phyloP scores from a whole-genome alignment of 2,329 filamentous ascomycete genomes.

The Calonectria pseudoturangicola region DNA sequence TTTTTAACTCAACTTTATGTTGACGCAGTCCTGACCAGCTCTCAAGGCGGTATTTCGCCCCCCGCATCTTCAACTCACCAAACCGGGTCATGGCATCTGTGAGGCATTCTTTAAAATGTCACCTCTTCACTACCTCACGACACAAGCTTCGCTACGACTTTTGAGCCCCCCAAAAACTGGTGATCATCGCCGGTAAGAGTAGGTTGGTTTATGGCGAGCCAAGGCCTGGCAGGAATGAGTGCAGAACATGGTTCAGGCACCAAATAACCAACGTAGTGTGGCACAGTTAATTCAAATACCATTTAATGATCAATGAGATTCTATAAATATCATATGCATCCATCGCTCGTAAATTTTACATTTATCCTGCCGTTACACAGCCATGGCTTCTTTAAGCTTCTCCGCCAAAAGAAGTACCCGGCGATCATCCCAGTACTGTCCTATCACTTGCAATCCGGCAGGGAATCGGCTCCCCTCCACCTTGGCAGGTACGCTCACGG shows the following conservation, averaged over 20 bases:
- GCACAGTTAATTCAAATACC: slow-evolving; percentile 10
- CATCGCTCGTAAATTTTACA: slow-evolving; percentile 39
- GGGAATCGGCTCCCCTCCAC: slow-evolving; percentile 59
- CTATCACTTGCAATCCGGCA: slow-evolving; percentile 83
- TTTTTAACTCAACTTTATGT: neutral
- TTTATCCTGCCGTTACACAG: slow-evolving; percentile 34
- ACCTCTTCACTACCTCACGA: too few relatives aligned
- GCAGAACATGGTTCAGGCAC: neutral
- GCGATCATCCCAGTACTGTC: slow-evolving; percentile 87
- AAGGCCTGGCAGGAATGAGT: neutral
- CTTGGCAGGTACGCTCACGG: slow-evolving; percentile 83
- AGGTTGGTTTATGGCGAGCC: too few relatives aligned
- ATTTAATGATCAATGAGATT: slow-evolving; percentile 41
- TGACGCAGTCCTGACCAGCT: neutral
- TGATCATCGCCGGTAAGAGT: too few relatives aligned
- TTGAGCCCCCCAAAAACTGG: neutral
- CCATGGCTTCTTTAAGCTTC: slow-evolving; percentile 60
- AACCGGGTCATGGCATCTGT: neutral
- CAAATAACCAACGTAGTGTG: neutral
- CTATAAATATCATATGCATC: slow-evolving; percentile 41
- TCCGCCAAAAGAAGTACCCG: slow-evolving; percentile 76
- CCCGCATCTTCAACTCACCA: neutral
- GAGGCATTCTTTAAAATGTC: neutral
- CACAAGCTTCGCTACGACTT: neutral
- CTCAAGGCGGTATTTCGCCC: too few relatives aligned